These are phyloP conservation scores for Kwoniella botswanensis DNA, from an alignment of 768 basidiomycete species.

Conservation along the genomic window DNA sequence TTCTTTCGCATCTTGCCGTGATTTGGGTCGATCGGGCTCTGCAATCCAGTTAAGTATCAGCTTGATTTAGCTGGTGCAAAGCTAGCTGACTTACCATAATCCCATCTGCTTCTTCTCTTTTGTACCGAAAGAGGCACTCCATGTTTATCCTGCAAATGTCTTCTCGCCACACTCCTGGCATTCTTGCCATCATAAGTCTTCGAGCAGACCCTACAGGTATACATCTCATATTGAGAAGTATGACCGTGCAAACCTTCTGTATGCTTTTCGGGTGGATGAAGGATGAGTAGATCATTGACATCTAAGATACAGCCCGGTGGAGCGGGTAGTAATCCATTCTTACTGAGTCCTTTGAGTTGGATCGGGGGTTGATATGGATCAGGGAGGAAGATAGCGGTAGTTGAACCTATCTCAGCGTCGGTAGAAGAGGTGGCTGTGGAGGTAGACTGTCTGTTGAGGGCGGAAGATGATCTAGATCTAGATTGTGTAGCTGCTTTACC, in stretches of 20 bases:
- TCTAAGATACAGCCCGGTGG: conserved; percentile 37
- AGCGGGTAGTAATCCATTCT: conserved; percentile 31
- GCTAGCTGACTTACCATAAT: conserved; percentile 54
- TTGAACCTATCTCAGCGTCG: background rate
- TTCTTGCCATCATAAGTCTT: conserved; percentile 61
- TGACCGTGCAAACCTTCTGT: conserved; percentile 15
- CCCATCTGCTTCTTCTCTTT: conserved; percentile 60
- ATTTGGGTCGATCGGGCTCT: conserved; percentile 59
- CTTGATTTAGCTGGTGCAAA: background rate
- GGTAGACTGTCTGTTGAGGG: background rate
- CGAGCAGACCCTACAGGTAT: conserved; percentile 55
- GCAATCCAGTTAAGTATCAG: conserved; percentile 7
- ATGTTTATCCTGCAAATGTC: conserved; percentile 61
- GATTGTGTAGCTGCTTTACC: conserved; percentile 5
- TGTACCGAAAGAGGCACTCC: conserved; percentile 59
- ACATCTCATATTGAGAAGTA: conserved; percentile 44
- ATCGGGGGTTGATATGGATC: conserved; percentile 21
- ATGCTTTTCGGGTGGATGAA: conserved; percentile 30
- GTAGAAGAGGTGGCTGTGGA: background rate
- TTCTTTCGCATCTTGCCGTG: conserved; percentile 56
- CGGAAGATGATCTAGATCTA: background rate
- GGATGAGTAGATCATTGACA: conserved; percentile 44
- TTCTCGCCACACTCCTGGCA: conserved; percentile 59
- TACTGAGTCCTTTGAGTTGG: conserved; percentile 23
- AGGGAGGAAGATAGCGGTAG: conserved; percentile 23